Conservation (phyloP, 176 grass and related monocot genomes). For the Oryza australiensis region DNA sequence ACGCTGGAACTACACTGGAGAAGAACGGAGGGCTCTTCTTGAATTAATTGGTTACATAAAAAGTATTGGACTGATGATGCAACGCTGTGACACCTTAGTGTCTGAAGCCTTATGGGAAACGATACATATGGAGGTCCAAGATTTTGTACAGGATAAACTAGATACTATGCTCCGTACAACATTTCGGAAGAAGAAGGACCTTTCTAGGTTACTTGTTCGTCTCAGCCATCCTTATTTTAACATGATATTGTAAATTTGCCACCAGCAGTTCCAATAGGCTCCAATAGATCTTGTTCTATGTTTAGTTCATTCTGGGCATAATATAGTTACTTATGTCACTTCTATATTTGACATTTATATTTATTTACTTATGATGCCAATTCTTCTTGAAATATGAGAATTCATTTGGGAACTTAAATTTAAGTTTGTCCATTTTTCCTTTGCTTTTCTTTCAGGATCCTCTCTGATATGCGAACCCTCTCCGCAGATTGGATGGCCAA, state of each 20-base stretch:
- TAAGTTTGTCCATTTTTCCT: constrained; percentile 40
- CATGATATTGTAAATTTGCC: constrained; percentile 1
- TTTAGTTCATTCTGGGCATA: constrained; percentile 27
- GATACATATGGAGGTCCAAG: constrained; percentile 98
- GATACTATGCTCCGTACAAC: constrained; percentile 93
- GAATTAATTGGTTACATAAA: constrained; percentile 98
- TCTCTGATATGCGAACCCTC: constrained; percentile 97
- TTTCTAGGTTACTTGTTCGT: constrained; percentile 77
- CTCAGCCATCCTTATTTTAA: constrained; percentile 30
- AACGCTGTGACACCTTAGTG: constrained; percentile 87
- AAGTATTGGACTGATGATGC: constrained; percentile 92
- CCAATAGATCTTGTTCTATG: neutral
- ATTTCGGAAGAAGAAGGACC: constrained; percentile 96
- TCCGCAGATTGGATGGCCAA: constrained; percentile 99
- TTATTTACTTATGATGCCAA: neutral
- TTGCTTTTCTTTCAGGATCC: constrained; percentile 79
- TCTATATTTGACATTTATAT: neutral
- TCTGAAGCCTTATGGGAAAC: constrained; percentile 99
- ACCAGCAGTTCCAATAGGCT: constrained; percentile 20
- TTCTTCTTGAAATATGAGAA: constrained; percentile 25
- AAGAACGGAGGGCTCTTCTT: constrained; percentile 86
- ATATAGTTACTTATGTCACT: neutral
- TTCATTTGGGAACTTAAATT: constrained; percentile 18
- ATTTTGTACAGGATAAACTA: constrained; percentile 98
- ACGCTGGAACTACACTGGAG: constrained; percentile 89